phyloP scores from a whole-genome alignment of 805 yeast genomes.

The Zygosaccharomyces kombuchaensis region DNA sequence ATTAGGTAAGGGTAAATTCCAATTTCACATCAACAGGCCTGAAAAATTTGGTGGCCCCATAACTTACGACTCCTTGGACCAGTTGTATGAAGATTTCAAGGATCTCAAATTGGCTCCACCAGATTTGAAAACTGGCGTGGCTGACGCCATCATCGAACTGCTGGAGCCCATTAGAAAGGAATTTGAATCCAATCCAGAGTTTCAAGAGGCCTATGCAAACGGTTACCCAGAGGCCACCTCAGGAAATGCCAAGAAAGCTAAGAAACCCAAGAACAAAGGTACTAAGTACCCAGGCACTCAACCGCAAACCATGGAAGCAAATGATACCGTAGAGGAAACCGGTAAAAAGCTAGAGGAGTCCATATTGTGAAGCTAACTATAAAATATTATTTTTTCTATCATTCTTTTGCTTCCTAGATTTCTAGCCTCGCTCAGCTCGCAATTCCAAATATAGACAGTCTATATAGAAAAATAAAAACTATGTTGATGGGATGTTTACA shows the following conservation, averaged over 20 bases:
- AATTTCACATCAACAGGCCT: constrained; percentile 79
- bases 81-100: constrained; percentile 67
- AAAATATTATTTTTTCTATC: not conserved
- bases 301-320: constrained; percentile 29
- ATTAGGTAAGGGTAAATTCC: constrained; percentile 51
- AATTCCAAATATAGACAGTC: not conserved
- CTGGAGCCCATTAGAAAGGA: constrained; percentile 81
- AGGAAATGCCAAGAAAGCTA: constrained; percentile 60
- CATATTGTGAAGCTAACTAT: constrained; percentile 3
- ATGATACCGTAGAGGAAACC: constrained; percentile 18
- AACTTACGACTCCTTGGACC: constrained; percentile 60
- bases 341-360: constrained; percentile 29
- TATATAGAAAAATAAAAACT: not conserved
- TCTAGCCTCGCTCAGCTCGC: not conserved
- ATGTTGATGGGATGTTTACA: constrained; percentile 14
- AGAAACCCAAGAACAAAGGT: constrained; percentile 83
- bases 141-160: constrained; percentile 75
- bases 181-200: constrained; percentile 57
- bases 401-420: not conserved
- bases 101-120: constrained; percentile 80
- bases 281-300: constrained; percentile 76
- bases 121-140: constrained; percentile 88
- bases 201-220: constrained; percentile 63
- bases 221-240: constrained; percentile 80
- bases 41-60: constrained; percentile 97